These are phyloP conservation scores for Hebeloma cylindrosporum DNA, from an alignment of 768 basidiomycete species.

Conservation along the genomic window DNA sequence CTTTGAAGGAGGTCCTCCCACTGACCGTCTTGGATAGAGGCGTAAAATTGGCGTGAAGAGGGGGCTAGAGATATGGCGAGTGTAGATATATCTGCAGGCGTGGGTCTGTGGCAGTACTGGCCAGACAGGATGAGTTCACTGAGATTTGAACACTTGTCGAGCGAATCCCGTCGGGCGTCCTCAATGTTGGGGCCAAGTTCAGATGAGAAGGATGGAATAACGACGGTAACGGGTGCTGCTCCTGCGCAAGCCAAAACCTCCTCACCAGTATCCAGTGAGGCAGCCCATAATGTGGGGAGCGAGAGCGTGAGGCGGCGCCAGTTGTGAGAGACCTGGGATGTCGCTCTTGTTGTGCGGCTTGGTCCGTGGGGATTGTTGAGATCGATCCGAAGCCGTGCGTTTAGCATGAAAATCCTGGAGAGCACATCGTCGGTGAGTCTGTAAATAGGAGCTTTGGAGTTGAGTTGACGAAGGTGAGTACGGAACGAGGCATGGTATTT, in stretches of 20 bases:
- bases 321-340: constrained; percentile 3
- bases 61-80: too few relatives aligned
- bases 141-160: neutral
- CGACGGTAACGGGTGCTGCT: neutral
- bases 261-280: constrained; percentile 4
- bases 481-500: too few relatives aligned
- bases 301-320: constrained; percentile 5
- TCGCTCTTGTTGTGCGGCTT: constrained; percentile 1
- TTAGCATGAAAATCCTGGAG: too few relatives aligned
- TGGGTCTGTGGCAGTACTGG: too few relatives aligned
- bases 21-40: too few relatives aligned
- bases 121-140: neutral
- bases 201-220: constrained; percentile 4
- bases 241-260: neutral
- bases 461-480: too few relatives aligned
- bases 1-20: too few relatives aligned
- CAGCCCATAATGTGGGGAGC: constrained; percentile 4
- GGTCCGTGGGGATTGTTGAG: constrained; percentile 1
- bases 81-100: too few relatives aligned
- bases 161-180: neutral
- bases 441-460: too few relatives aligned
- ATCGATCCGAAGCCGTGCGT: too few relatives aligned
- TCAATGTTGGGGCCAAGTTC: neutral
- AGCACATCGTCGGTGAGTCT: too few relatives aligned
- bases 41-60: too few relatives aligned